Evolutionary conservation across 306 rosid species (phyloP).

Genomic region (Cajanus cajan): DNA sequence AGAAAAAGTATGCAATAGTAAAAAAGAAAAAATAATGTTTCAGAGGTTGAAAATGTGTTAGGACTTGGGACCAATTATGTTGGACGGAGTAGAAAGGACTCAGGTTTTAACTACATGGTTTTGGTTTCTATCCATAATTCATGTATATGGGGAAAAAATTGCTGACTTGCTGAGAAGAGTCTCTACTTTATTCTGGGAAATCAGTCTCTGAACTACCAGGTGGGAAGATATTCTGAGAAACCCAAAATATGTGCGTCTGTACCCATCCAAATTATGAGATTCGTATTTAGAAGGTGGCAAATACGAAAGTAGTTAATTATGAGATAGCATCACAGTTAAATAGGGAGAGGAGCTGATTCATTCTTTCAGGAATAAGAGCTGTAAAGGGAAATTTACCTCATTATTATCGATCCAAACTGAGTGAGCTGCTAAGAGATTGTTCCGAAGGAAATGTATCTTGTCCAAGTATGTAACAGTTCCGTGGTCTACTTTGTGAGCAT

Average conservation of each 20-base stretch:
- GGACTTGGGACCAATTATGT: too few species aligned
- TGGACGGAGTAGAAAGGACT: neutral
- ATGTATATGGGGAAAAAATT: neutral
- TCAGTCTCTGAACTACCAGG: neutral
- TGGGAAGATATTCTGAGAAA: neutral
- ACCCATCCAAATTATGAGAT: neutral
- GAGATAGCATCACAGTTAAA: too few species aligned
- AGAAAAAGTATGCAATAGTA: too few species aligned
- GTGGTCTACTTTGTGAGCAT: slow-evolving; percentile 56
- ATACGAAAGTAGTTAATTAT: neutral
- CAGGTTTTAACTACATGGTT: too few species aligned
- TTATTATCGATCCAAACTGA: slow-evolving; percentile 67
- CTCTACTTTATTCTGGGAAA: neutral
- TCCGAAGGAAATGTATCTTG: slow-evolving; percentile 55
- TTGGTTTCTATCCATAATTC: neutral
- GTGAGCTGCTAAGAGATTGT: slow-evolving; percentile 83
- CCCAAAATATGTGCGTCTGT: neutral
- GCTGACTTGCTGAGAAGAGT: neutral
- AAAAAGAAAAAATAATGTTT: neutral
- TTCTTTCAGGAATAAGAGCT: too few species aligned
- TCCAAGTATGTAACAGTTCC: slow-evolving; percentile 89
- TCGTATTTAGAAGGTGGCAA: neutral
- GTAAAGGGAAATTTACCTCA: slow-evolving; percentile 46
- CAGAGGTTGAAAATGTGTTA: neutral
- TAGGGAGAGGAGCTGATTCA: too few species aligned